These are phyloP conservation scores for Aspergillus sp. DNA, from an alignment of 2,329 filamentous ascomycete species.

Conservation along the genomic window DNA sequence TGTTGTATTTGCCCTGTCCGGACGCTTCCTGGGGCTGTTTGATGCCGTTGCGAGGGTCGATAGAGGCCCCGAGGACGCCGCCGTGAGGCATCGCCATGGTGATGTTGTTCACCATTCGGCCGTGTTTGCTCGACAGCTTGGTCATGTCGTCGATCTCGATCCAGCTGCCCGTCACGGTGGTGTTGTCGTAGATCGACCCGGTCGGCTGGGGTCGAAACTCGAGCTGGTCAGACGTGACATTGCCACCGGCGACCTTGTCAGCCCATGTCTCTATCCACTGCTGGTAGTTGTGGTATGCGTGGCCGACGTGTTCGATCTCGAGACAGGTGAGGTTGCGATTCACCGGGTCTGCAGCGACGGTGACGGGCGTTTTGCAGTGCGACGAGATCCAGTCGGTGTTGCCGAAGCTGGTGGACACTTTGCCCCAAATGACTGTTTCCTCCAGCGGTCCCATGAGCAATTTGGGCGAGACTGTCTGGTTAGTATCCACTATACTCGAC, in stretches of 20 bases:
- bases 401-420: too few relatives aligned
- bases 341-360: slow-evolving; percentile 31
- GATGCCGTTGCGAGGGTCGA: slow-evolving; percentile 58
- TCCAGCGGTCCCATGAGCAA: too few relatives aligned
- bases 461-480: too few relatives aligned
- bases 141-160: slow-evolving; percentile 57
- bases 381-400: too few relatives aligned
- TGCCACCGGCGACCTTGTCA: slow-evolving; percentile 40
- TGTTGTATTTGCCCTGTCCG: slow-evolving; percentile 64
- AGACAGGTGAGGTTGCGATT: slow-evolving; percentile 56
- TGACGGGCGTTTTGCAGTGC: slow-evolving; percentile 60
- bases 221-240: slow-evolving; percentile 38
- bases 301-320: slow-evolving; percentile 64
- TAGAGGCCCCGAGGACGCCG: slow-evolving; percentile 62
- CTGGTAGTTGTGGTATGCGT: slow-evolving; percentile 64
- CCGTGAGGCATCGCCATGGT: slow-evolving; percentile 74
- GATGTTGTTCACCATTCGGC: slow-evolving; percentile 67
- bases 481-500: too few relatives aligned
- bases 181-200: slow-evolving; percentile 66
- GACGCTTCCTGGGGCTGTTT: slow-evolving; percentile 62
- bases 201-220: slow-evolving; percentile 54
- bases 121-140: slow-evolving; percentile 43
- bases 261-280: slow-evolving; percentile 58
- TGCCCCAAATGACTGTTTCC: too few relatives aligned
- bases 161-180: slow-evolving; percentile 66